Evolutionary conservation across 805 yeast species (phyloP).

Genomic region (Debaryomyces hansenii): DNA sequence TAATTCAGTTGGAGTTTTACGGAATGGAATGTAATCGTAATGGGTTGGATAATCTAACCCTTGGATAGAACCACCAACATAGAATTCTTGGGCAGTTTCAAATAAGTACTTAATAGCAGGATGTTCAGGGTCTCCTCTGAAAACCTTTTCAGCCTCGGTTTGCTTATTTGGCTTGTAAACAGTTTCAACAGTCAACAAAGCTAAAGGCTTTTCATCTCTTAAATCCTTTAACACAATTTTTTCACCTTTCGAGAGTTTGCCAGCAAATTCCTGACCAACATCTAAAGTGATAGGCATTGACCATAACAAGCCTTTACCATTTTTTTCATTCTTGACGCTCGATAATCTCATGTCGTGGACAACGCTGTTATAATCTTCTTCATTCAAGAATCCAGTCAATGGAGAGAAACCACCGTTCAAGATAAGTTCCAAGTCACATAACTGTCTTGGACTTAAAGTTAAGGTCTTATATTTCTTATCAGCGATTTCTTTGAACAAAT

Average conservation of each 20-base stretch:
- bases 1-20: conserved; percentile 89
- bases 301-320: conserved; percentile 71
- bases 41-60: conserved; percentile 84
- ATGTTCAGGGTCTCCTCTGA: conserved; percentile 96
- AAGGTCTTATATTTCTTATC: conserved; percentile 41
- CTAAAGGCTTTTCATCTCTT: conserved; percentile 75
- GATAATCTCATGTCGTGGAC: conserved; percentile 69
- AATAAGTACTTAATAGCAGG: conserved; percentile 80
- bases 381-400: conserved; percentile 61
- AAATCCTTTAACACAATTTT: conserved; percentile 77
- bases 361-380: conserved; percentile 68
- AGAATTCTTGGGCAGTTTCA: conserved; percentile 76
- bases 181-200: conserved; percentile 77
- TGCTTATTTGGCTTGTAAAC: conserved; percentile 80
- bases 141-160: conserved; percentile 79
- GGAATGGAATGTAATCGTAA: conserved; percentile 83
- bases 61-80: conserved; percentile 85
- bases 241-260: conserved; percentile 49
- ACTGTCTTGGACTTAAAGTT: conserved; percentile 77
- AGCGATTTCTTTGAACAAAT: conserved; percentile 59
- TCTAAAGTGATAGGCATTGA: conserved; percentile 92
- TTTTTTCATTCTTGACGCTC: conserved; percentile 31
- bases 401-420: conserved; percentile 95
- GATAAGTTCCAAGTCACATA: conserved; percentile 90
- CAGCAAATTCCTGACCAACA: conserved; percentile 51